Evolutionary conservation across 2,329 filamentous ascomycete genomes (phyloP).

Genomic region (Penicillium sp.): DNA sequence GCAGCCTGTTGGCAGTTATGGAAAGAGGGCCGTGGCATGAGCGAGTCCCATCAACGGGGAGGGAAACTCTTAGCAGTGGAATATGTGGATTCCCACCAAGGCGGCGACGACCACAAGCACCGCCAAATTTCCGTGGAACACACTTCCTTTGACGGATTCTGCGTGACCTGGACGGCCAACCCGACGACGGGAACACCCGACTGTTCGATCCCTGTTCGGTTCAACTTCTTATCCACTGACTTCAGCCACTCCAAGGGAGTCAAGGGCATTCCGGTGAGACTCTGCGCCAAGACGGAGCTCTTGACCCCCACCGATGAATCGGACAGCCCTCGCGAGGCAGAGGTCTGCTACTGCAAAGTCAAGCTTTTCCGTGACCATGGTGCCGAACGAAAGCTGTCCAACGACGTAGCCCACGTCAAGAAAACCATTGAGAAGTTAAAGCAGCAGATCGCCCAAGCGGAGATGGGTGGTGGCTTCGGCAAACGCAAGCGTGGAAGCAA

Average conservation of each 20-base stretch:
- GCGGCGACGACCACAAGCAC: slow-evolving; percentile 52
- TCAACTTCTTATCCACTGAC: slow-evolving; percentile 97
- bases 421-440: slow-evolving; percentile 96
- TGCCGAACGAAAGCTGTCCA: slow-evolving; percentile 88
- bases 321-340: slow-evolving; percentile 39
- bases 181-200: slow-evolving; percentile 59
- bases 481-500: slow-evolving; percentile 55
- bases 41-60: slow-evolving; percentile 88
- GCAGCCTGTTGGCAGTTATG: slow-evolving; percentile 81
- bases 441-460: slow-evolving; percentile 77
- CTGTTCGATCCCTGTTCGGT: slow-evolving; percentile 82
- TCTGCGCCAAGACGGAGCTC: slow-evolving; percentile 83
- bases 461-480: slow-evolving; percentile 54
- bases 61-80: slow-evolving; percentile 92
- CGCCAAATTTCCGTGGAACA: slow-evolving; percentile 63
- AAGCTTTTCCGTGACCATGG: slow-evolving; percentile 96
- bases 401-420: slow-evolving; percentile 89
- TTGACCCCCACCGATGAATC: slow-evolving; percentile 49
- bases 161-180: slow-evolving; percentile 77
- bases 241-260: slow-evolving; percentile 99
- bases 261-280: slow-evolving; percentile 88
- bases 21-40: slow-evolving; percentile 95
- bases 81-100: slow-evolving; percentile 65
- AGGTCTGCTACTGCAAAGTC: slow-evolving; percentile 92
- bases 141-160: slow-evolving; percentile 90